Percentiles rank a stretch among this genome's conserved stretches.
phyloP scores from a whole-genome alignment of 1,284 basidiomycete species.

The Wallemia hederae region DNA sequence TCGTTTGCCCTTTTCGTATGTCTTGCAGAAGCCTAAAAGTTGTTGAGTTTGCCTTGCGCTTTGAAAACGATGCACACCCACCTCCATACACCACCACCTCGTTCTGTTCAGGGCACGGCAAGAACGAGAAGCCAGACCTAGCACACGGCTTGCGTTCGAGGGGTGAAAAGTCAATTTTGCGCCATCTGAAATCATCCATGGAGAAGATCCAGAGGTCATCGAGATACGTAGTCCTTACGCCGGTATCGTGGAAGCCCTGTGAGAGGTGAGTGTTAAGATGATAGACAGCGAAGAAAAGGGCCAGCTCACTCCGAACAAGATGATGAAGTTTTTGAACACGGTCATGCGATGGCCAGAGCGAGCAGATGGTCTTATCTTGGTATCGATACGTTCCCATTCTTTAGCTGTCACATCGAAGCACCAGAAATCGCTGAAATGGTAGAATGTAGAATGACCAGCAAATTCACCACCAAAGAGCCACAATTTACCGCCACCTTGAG shows the following conservation, averaged over 20 bases:
- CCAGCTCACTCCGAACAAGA: constrained; percentile 41
- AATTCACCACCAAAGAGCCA: constrained; percentile 38
- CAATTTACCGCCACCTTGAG: constrained; percentile 47
- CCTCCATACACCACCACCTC: constrained; percentile 52
- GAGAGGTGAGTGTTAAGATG: neutral
- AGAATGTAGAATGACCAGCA: constrained; percentile 43
- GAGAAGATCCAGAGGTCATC: constrained; percentile 74
- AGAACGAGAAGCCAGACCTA: constrained; percentile 61
- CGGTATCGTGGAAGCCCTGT: neutral
- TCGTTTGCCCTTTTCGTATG: constrained; percentile 61
- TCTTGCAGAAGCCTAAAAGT: constrained; percentile 68
- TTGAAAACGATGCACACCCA: neutral
- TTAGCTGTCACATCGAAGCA: constrained; percentile 12
- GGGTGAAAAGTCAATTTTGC: constrained; percentile 40
- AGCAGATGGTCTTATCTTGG: constrained; percentile 48
- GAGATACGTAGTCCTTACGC: constrained; percentile 38
- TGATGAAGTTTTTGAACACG: constrained; percentile 59
- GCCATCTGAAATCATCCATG: constrained; percentile 63
- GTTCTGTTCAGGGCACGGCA: constrained; percentile 33
- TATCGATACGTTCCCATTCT: constrained; percentile 63
- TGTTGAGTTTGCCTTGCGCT: neutral
- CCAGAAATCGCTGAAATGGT: constrained; percentile 74
- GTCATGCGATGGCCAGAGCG: constrained; percentile 71
- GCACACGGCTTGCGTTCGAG: constrained; percentile 38
- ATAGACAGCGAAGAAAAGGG: neutral